Percentiles rank a stretch among this genome's conserved stretches.
Conservation (phyloP, 2,329 filamentous ascomycete genomes). For the Clonostachys rosea region DNA sequence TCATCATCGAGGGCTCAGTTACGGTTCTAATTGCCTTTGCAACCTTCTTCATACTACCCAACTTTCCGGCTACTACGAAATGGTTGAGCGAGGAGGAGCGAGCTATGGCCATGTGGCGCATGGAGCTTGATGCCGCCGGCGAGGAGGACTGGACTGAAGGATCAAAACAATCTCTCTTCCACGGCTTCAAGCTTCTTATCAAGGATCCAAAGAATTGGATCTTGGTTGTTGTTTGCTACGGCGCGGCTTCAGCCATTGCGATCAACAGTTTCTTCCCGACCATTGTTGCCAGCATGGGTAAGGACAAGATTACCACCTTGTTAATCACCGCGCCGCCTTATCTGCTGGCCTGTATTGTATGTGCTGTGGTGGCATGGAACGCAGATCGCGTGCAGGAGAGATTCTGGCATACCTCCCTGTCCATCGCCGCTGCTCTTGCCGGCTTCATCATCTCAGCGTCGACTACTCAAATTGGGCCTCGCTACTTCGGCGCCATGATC, state of each 20-base stretch:
- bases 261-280: conserved; percentile 14
- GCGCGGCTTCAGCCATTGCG: conserved; percentile 11
- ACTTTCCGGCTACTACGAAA: conserved; percentile 35
- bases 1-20: conserved; percentile 60
- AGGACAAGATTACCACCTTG: conserved; percentile 9
- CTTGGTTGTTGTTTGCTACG: conserved; percentile 32
- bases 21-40: conserved; percentile 16
- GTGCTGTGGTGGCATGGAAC: conserved; percentile 24
- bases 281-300: conserved; percentile 13
- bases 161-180: conserved; percentile 14
- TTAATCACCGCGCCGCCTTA: conserved; percentile 18
- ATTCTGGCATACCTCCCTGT: conserved; percentile 25
- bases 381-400: conserved; percentile 30
- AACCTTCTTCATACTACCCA: conserved; percentile 30
- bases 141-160: conserved; percentile 54
- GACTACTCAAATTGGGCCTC: conserved; percentile 7
- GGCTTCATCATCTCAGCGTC: conserved; percentile 14
- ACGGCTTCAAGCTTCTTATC: conserved; percentile 50
- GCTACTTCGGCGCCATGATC: conserved; percentile 32
- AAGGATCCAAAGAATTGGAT: conserved; percentile 56
- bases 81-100: conserved; percentile 38
- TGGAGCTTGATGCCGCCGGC: conserved; percentile 58
- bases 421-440: conserved; percentile 10
- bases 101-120: conserved; percentile 35
- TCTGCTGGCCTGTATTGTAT: conserved; percentile 11